A percentile compares a stretch with the other conserved stretches of the same genome.
These are phyloP conservation scores for Stromatinia cepivora DNA, from an alignment of 2,329 filamentous ascomycete genomes.

Conservation along the genomic window DNA sequence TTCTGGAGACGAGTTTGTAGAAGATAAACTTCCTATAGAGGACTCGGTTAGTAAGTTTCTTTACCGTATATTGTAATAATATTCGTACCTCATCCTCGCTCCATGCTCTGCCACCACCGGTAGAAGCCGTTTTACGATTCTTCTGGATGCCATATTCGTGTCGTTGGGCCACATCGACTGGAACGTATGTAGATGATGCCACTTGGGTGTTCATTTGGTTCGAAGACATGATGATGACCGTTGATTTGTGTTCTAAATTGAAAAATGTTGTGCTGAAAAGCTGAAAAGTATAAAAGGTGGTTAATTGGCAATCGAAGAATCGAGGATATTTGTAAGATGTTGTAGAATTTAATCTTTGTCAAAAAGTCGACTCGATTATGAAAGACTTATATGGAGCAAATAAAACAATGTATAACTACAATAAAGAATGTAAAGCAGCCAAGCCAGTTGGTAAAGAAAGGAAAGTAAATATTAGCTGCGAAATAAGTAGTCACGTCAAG, in stretches of 20 bases:
- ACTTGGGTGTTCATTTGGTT: slow-evolving; percentile 42
- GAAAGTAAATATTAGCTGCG: slow-evolving; percentile 46
- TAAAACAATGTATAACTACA: slow-evolving; percentile 41
- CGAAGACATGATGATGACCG: slow-evolving; percentile 40
- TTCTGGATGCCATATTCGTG: slow-evolving; percentile 63
- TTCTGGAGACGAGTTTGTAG: slow-evolving; percentile 82
- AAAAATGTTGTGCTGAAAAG: slow-evolving; percentile 22
- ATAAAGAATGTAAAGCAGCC: slow-evolving; percentile 54
- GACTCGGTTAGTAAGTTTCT: background rate
- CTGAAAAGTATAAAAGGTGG: slow-evolving; percentile 32
- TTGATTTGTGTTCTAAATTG: slow-evolving; percentile 32
- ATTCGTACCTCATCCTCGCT: slow-evolving; percentile 74
- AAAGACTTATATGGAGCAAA: slow-evolving; percentile 33
- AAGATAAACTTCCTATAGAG: slow-evolving; percentile 71
- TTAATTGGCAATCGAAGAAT: slow-evolving; percentile 41
- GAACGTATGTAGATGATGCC: slow-evolving; percentile 37
- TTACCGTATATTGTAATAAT: background rate
- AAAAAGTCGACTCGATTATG: slow-evolving; percentile 28
- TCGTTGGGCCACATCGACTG: slow-evolving; percentile 56
- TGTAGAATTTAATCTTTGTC: slow-evolving; percentile 46
- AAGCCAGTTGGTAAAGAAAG: slow-evolving; percentile 54
- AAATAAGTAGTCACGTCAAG: slow-evolving; percentile 40
- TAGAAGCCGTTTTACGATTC: slow-evolving; percentile 66
- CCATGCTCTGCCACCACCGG: slow-evolving; percentile 77
- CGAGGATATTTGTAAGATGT: slow-evolving; percentile 41